Percentiles rank a stretch among this genome's conserved stretches.
These are phyloP conservation scores for Kwoniella botswanensis DNA, from an alignment of 768 basidiomycete genomes.

Conservation along the genomic window DNA sequence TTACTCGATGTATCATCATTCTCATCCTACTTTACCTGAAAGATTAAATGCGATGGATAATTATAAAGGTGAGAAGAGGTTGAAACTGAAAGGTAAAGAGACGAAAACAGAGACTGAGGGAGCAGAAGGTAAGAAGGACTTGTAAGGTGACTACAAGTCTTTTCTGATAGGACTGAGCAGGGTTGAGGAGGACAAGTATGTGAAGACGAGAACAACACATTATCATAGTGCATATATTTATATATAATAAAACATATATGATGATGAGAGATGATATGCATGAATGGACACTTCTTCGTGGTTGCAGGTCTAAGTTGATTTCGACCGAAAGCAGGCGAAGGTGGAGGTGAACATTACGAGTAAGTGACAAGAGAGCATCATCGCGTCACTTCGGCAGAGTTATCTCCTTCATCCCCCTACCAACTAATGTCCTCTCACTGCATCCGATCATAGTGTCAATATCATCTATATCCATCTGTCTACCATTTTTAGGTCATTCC, in stretches of 20 bases:
- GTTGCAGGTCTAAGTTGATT: not conserved
- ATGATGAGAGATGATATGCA: not conserved
- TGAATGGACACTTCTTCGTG: not conserved
- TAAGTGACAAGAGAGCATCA: not conserved
- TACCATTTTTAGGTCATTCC: no score
- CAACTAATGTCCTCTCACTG: no score
- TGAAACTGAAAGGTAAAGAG: constrained; percentile 11
- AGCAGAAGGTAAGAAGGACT: constrained; percentile 21
- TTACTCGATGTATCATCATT: constrained; percentile 96
- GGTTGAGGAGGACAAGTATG: not conserved
- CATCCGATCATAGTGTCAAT: no score
- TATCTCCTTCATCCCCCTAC: no score
- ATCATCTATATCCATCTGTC: no score
- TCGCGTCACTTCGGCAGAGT: not conserved
- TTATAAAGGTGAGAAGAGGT: constrained; percentile 29
- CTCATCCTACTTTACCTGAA: constrained; percentile 92
- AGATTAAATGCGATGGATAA: constrained; percentile 77
- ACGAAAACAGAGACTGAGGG: not conserved
- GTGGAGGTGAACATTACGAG: not conserved
- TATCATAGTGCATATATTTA: not conserved
- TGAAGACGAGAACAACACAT: no score
- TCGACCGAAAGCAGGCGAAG: not conserved
- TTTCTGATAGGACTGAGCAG: not conserved
- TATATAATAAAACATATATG: not conserved
- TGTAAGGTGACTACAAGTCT: constrained; percentile 9